Conservation (phyloP, 352 stramenopile species). For the Globisporangium cederbergense region DNA sequence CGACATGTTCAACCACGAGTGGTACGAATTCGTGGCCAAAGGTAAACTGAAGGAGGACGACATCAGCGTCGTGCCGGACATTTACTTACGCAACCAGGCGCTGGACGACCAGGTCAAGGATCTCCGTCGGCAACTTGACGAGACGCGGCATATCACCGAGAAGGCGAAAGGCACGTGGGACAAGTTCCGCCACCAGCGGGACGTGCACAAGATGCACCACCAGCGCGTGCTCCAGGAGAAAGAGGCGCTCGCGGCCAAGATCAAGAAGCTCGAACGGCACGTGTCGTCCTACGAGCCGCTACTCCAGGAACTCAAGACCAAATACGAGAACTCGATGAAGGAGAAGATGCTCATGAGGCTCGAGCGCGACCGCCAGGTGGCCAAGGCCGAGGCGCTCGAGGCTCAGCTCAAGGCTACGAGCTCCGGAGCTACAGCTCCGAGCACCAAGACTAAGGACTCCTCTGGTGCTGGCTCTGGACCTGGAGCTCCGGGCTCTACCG, state of each 20-base stretch:
- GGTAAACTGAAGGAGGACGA: conserved; percentile 90
- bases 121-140: conserved; percentile 81
- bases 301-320: conserved; percentile 90
- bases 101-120: conserved; percentile 89
- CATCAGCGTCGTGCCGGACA: conserved; percentile 90
- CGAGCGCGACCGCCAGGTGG: conserved; percentile 89
- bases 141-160: conserved; percentile 86
- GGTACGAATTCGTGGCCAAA: conserved; percentile 93
- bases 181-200: conserved; percentile 93
- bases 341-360: conserved; percentile 97
- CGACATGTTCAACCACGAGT: conserved; percentile 95
- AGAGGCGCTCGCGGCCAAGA: conserved; percentile 87
- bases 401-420: conserved; percentile 65
- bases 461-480: neutral
- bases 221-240: conserved; percentile 95
- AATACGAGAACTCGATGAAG: conserved; percentile 95
- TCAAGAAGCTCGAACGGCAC: conserved; percentile 91
- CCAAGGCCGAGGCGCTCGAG: conserved; percentile 88
- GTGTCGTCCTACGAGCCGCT: conserved; percentile 91
- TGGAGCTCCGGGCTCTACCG: neutral
- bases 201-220: conserved; percentile 96
- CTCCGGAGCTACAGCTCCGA: neutral
- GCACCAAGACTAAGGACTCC: conserved; percentile 10
- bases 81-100: conserved; percentile 92
- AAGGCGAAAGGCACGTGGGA: conserved; percentile 93